phyloP scores from a whole-genome alignment of 1,139 yeast genomes.

The Diutina siamensis region DNA sequence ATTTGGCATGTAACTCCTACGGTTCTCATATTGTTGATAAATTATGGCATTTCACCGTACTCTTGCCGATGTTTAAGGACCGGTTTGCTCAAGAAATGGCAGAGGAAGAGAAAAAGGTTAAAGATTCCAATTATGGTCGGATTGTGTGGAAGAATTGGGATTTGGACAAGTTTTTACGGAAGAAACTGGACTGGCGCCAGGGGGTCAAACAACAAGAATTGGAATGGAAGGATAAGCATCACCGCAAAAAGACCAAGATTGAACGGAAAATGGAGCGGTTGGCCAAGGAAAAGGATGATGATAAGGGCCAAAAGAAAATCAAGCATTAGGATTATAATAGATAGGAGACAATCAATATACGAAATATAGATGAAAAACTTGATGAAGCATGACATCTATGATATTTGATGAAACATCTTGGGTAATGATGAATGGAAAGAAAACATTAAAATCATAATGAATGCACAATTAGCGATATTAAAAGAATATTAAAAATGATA shows the following conservation, averaged over 20 bases:
- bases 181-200: constrained; percentile 75
- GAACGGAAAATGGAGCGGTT: neutral
- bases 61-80: constrained; percentile 77
- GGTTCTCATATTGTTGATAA: constrained; percentile 89
- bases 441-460: too few relatives aligned
- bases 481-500: too few relatives aligned
- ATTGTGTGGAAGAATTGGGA: constrained; percentile 94
- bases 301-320: neutral
- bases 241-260: neutral
- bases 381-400: too few relatives aligned
- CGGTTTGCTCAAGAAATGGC: constrained; percentile 63
- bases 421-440: too few relatives aligned
- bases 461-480: too few relatives aligned
- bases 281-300: neutral
- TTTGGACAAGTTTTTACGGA: constrained; percentile 65
- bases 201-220: constrained; percentile 61
- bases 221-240: constrained; percentile 21
- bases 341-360: neutral
- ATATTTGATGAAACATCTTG: too few relatives aligned
- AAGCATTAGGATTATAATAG: too few relatives aligned
- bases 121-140: constrained; percentile 79
- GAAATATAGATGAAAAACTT: too few relatives aligned
- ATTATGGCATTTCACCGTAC: constrained; percentile 68
- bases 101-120: constrained; percentile 54
- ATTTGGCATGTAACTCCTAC: constrained; percentile 71